Percentiles rank a stretch among this genome's conserved stretches.
These are phyloP conservation scores for Ceraceosorus guamensis DNA, from an alignment of 1,284 basidiomycete genomes.

Conservation along the genomic window DNA sequence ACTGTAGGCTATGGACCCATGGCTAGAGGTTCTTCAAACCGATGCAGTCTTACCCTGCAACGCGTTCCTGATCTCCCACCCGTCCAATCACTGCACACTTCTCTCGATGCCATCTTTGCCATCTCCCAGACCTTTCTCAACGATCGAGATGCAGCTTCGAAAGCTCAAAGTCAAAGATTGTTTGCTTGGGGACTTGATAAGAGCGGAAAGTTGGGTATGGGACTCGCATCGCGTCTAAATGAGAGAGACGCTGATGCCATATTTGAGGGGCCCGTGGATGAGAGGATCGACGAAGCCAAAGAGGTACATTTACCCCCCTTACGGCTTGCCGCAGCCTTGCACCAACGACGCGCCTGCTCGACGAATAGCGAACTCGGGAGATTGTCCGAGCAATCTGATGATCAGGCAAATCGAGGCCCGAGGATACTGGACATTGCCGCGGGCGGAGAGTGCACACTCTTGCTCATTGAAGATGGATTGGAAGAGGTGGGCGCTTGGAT, in stretches of 20 bases:
- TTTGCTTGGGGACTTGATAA: too few relatives aligned
- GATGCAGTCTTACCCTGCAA: background rate
- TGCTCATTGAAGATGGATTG: slow-evolving; percentile 12
- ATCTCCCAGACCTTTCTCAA: too few relatives aligned
- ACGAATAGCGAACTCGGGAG: slow-evolving; percentile 9
- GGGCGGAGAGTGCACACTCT: slow-evolving; percentile 8
- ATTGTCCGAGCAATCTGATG: slow-evolving; percentile 5
- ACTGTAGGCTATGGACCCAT: slow-evolving; percentile 9
- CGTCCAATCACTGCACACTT: slow-evolving; percentile 3
- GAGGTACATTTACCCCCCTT: slow-evolving; percentile 1
- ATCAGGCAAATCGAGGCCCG: background rate
- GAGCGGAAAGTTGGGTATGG: too few relatives aligned
- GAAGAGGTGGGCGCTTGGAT: slow-evolving; percentile 13
- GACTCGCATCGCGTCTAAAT: too few relatives aligned
- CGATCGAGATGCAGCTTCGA: too few relatives aligned
- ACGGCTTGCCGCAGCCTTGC: slow-evolving; percentile 4
- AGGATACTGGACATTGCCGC: slow-evolving; percentile 4
- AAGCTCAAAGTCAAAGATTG: too few relatives aligned
- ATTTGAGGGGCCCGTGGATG: too few relatives aligned
- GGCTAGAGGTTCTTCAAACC: slow-evolving; percentile 2
- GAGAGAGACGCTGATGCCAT: too few relatives aligned
- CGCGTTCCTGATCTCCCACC: background rate
- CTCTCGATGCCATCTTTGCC: too few relatives aligned
- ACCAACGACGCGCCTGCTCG: slow-evolving; percentile 8
- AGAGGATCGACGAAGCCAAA: slow-evolving; percentile 5